phyloP scores from a whole-genome alignment of 176 grass and related monocot genomes.

The Aechmea fasciata region DNA sequence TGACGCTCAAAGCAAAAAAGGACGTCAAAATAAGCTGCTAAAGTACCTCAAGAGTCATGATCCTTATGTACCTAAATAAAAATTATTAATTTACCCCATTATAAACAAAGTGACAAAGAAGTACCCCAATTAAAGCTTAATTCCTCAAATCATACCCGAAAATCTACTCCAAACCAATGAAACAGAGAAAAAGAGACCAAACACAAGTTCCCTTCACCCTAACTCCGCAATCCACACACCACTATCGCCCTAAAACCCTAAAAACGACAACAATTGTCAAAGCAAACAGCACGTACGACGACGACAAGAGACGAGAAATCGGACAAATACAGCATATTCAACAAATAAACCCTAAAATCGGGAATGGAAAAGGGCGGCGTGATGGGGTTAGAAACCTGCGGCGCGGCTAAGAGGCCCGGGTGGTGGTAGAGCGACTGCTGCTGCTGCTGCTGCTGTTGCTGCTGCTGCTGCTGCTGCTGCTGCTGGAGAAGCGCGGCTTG shows the following conservation, averaged over 20 bases:
- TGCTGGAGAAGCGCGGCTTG: constrained; percentile 69
- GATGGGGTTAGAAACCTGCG: constrained; percentile 36
- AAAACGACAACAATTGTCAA: neutral
- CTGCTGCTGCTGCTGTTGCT: constrained; percentile 57
- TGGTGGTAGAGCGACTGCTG: constrained; percentile 63
- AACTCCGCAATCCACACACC: too few species aligned
- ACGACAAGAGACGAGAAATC: neutral
- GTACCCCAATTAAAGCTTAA: too few species aligned
- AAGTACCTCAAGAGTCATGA: too few species aligned
- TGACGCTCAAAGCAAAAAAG: too few species aligned
- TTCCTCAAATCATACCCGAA: too few species aligned
- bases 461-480: constrained; percentile 39
- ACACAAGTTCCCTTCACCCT: too few species aligned
- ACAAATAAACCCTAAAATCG: neutral
- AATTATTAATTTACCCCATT: too few species aligned
- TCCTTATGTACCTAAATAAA: too few species aligned
- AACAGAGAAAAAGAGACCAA: too few species aligned
- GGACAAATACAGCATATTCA: constrained; percentile 3
- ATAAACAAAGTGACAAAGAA: too few species aligned
- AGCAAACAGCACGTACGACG: neutral
- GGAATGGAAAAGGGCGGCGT: neutral
- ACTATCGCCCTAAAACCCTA: neutral
- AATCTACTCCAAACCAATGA: too few species aligned
- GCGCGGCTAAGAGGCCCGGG: constrained; percentile 72
- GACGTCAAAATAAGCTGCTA: too few species aligned